These are phyloP conservation scores for Alternaria consortialis DNA, from an alignment of 2,329 filamentous ascomycete genomes.

Conservation along the genomic window DNA sequence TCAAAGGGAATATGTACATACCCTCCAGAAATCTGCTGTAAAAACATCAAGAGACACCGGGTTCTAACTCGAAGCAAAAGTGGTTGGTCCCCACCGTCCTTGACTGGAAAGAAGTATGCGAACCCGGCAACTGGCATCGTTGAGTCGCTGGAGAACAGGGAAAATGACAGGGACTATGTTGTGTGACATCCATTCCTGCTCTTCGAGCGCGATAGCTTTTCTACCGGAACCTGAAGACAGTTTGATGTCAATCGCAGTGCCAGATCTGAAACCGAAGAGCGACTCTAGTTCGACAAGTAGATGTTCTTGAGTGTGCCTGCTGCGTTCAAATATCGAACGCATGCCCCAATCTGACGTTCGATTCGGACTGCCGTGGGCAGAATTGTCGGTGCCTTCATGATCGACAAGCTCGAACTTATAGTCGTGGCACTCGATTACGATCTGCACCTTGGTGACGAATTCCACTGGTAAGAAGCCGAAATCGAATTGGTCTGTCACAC, in stretches of 20 bases:
- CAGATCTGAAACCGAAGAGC: slow-evolving; percentile 4
- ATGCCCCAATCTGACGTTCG: no score
- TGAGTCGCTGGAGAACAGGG: neutral
- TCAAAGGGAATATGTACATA: no score
- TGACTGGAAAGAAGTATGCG: neutral
- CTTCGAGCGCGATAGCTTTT: no score
- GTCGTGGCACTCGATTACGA: no score
- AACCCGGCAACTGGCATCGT: neutral
- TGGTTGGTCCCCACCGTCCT: no score
- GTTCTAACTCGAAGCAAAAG: neutral
- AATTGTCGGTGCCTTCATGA: no score
- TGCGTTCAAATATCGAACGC: no score
- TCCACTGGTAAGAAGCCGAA: neutral
- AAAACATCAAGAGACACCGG: neutral
- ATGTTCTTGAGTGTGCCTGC: neutral
- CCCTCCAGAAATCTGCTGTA: no score
- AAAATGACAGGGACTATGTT: neutral
- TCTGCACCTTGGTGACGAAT: neutral
- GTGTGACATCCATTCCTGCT: no score
- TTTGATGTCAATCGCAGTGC: neutral
- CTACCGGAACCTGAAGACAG: no score
- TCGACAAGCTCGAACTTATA: no score
- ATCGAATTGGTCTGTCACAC: neutral
- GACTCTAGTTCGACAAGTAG: neutral
- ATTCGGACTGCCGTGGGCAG: no score